Evolutionary conservation across 345 rosid species (phyloP), one percentile per base, ranked within the genome.

Genomic region (Populus tremula): DNA sequence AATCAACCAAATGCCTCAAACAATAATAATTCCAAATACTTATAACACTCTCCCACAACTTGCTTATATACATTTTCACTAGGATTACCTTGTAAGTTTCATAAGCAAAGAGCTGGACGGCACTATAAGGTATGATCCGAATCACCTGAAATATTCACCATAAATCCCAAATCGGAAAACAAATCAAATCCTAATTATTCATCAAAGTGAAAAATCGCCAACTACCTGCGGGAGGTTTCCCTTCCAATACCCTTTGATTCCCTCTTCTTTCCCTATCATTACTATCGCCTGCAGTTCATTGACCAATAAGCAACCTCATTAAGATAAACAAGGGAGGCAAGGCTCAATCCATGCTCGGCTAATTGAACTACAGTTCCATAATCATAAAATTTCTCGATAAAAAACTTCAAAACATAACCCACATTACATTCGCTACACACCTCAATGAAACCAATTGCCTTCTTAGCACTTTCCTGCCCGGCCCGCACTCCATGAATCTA

Each of bases 211-310:
- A 73, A 27, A 59, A n/a, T 53, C n/a, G 53, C 18, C 69, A 47
- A 43, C 78, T 59, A 93, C 98, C 99, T 96, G 99, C 35, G 99
- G 99, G 70, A 96, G 90, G 83, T 96, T 96, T 78, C 98, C 99
- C 78, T 96, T 96, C 99, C 99, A 92, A 69, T 92, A 96, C n/a
- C 99, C 98, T 86, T 91, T 96, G 18, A 96, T 62, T 73, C 99
- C 99, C 82, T 91, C 97, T 77, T 96, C 97, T 85, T 93, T 92
- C 59, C 91, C 94, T 79, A 93, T 89, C 86, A 90, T 54, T 67
- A 87, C 71, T 23, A 91, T 86, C 36, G 99, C 99, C 98, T 96
- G 83, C 74, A 86, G 23, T 73, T 76, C 66, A 54, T 29, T 61
- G 64, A 73, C 41, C 71, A 64, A 70, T 21, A 75, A 21, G 27